Conservation (phyloP, 129 eudicot species). For the Flaveria ramosissima region DNA sequence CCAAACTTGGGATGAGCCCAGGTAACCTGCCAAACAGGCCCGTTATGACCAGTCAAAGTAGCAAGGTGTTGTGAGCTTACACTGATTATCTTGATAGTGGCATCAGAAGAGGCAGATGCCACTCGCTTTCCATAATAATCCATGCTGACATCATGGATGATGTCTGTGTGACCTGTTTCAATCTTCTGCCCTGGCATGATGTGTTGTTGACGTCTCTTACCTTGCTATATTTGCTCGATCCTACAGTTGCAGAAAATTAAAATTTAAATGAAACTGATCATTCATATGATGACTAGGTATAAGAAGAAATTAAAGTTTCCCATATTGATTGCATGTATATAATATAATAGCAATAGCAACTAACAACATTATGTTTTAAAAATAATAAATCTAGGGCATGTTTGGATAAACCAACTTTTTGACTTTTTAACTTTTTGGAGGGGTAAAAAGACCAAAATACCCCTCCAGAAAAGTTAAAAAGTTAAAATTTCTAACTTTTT, state of each 20-base stretch:
- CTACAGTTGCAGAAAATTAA: slow-evolving; percentile 18
- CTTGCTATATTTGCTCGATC: slow-evolving; percentile 12
- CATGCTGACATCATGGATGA: slow-evolving; percentile 44
- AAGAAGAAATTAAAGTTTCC: background rate
- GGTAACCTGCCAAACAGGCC: slow-evolving; percentile 44
- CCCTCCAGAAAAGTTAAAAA: too few relatives aligned
- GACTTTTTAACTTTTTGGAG: too few relatives aligned
- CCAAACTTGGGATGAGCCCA: slow-evolving; percentile 48
- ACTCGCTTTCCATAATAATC: slow-evolving; percentile 46
- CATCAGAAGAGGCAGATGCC: slow-evolving; percentile 45
- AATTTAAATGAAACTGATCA: background rate
- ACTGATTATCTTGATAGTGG: slow-evolving; percentile 35
- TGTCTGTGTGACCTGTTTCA: slow-evolving; percentile 41
- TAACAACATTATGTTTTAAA: background rate
- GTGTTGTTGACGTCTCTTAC: background rate
- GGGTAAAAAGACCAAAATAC: too few relatives aligned
- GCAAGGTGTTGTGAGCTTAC: slow-evolving; percentile 37
- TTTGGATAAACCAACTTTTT: too few relatives aligned
- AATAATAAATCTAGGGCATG: background rate
- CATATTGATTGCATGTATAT: background rate
- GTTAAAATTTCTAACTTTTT: too few relatives aligned
- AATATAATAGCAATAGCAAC: background rate
- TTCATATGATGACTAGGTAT: background rate
- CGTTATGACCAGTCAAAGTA: slow-evolving; percentile 36
- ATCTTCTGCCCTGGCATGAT: slow-evolving; percentile 46